Evolutionary conservation across 176 grass and related monocot genomes (phyloP).

Genomic region (Oryza longistaminata): DNA sequence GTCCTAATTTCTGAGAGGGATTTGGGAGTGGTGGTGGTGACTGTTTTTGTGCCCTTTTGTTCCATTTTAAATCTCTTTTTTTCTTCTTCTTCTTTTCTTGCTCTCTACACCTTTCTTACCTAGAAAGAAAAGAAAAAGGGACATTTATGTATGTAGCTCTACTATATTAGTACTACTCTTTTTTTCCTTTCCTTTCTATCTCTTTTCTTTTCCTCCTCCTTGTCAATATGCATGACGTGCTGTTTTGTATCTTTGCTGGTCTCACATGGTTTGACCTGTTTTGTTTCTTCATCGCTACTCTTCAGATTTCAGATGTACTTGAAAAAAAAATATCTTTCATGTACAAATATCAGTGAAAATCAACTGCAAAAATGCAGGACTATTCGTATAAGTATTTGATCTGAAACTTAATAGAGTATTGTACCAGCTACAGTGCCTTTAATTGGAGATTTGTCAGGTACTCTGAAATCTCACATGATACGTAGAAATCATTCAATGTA

Average conservation of each 20-base stretch:
- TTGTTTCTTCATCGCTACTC: background rate
- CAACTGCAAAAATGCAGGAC: background rate
- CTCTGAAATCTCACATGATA: too few relatives aligned
- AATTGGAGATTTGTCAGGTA: background rate
- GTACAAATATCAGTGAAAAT: background rate
- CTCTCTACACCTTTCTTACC: background rate
- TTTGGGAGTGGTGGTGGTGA: slow-evolving; percentile 31
- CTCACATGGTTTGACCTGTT: background rate
- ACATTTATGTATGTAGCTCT: slow-evolving; percentile 10
- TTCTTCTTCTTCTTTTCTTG: background rate
- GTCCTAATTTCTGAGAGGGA: slow-evolving; percentile 43
- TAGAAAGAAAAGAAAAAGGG: slow-evolving; percentile 20
- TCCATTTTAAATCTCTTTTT: slow-evolving; percentile 20
- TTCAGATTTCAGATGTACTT: slow-evolving; percentile 8
- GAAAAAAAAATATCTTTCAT: background rate
- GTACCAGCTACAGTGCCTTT: background rate
- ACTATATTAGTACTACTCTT: too few relatives aligned
- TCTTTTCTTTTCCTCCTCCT: background rate
- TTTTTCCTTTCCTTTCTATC: background rate
- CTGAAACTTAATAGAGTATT: background rate
- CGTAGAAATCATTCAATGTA: too few relatives aligned
- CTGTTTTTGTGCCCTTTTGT: slow-evolving; percentile 12
- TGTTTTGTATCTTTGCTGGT: background rate
- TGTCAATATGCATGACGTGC: slow-evolving; percentile 1
- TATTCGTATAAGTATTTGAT: background rate